Percentiles rank a stretch among this genome's conserved stretches.
phyloP scores from a whole-genome alignment of 805 yeast genomes.

The Candida arabinofermentans region DNA sequence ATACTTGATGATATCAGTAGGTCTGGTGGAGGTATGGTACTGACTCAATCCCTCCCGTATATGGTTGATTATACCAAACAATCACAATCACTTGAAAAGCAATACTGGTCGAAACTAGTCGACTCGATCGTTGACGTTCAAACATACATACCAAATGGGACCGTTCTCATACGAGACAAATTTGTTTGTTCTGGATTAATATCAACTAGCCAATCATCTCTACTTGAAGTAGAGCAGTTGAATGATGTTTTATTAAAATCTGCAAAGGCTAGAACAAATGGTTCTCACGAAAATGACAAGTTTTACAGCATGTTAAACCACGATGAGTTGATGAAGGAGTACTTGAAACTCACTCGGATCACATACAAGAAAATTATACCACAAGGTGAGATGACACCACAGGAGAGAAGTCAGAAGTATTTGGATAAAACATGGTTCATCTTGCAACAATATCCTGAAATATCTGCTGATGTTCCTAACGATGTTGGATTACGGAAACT shows the following conservation, averaged over 20 bases:
- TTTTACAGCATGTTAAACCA: neutral
- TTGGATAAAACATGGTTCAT: slow-evolving; percentile 63
- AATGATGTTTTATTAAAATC: slow-evolving; percentile 1
- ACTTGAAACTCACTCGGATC: neutral
- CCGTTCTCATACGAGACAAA: neutral
- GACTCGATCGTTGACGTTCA: slow-evolving; percentile 14
- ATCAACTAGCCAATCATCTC: neutral
- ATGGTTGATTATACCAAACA: neutral
- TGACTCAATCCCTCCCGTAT: too few species aligned
- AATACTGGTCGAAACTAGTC: too few species aligned
- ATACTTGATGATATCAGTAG: too few species aligned
- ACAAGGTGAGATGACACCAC: slow-evolving; percentile 19
- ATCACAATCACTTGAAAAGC: too few species aligned
- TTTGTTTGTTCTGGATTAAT: slow-evolving; percentile 6
- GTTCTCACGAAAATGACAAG: neutral
- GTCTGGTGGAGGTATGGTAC: too few species aligned
- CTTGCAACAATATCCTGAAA: slow-evolving; percentile 27
- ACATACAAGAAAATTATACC: slow-evolving; percentile 5
- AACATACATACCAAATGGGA: neutral
- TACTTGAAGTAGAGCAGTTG: neutral
- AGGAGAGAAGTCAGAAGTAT: slow-evolving; percentile 45
- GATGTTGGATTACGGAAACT: slow-evolving; percentile 12
- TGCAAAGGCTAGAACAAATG: too few species aligned
- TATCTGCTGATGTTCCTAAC: slow-evolving; percentile 11
- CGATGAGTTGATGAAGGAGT: neutral